These are phyloP conservation scores for Phaseolus coccineus DNA, from an alignment of 331 rosid species.

Conservation along the genomic window DNA sequence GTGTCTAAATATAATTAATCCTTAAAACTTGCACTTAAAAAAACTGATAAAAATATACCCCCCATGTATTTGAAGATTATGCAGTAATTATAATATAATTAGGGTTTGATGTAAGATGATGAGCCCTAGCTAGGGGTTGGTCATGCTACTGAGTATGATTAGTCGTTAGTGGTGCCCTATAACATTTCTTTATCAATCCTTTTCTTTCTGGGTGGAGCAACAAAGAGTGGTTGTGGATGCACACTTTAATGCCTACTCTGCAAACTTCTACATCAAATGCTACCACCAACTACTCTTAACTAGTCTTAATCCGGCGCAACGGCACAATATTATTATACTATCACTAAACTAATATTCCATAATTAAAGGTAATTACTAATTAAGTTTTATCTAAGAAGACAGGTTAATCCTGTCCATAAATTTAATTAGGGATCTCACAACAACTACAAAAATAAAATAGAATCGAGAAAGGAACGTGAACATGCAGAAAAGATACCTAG, in stretches of 20 bases:
- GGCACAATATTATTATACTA: neutral
- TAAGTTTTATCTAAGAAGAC: conserved; percentile 5
- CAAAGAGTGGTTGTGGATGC: conserved; percentile 32
- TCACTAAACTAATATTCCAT: neutral
- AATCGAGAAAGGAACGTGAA: neutral
- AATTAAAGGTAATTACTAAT: conserved; percentile 2
- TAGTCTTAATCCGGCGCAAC: conserved; percentile 12
- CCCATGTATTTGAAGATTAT: too few species aligned
- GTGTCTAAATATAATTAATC: too few species aligned
- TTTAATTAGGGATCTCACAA: conserved; percentile 20
- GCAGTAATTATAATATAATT: too few species aligned
- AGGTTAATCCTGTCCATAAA: neutral
- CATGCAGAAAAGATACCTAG: neutral
- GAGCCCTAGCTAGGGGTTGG: conserved; percentile 4
- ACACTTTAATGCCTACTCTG: conserved; percentile 21
- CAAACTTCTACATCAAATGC: conserved; percentile 29
- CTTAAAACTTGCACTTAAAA: too few species aligned
- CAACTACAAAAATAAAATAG: neutral
- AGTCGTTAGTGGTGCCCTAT: neutral
- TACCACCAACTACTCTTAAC: conserved; percentile 21
- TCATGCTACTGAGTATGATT: conserved; percentile 22
- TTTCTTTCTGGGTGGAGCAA: conserved; percentile 34
- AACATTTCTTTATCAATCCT: conserved; percentile 10
- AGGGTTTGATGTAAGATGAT: too few species aligned
- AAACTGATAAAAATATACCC: too few species aligned